Evolutionary conservation across 2,329 filamentous ascomycete species (phyloP), one percentile per base, ranked within the genome.

Genomic region (Ophiosphaerella narmari): DNA sequence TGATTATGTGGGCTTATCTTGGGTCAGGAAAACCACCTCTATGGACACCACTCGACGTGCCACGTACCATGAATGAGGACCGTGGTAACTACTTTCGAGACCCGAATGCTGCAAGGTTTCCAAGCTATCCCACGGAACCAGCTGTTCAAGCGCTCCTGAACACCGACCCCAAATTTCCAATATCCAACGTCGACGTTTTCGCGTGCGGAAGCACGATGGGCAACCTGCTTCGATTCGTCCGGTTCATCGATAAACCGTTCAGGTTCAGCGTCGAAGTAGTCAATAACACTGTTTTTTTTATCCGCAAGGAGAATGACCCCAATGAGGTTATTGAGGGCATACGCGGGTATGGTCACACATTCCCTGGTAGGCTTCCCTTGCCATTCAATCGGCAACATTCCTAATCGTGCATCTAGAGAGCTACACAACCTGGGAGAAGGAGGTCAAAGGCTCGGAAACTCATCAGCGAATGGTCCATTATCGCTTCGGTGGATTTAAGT

Each of bases 401-500:
- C 18, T 21, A 21, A 21, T 21, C 18, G 18, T 21, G 18, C 18
- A 21, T 21, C 18, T 21, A 0, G 84, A 88, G 41, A 76, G 77
- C 1, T 86, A 88, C 61, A 90, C 87, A 0, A 82, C 77, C 0
- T 89, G 86, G 86, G 80, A 82, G 8, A 9, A 59, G 0, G 77
- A 77, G 0, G 80, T 84, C 0, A 77, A 75, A 39, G 75, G 77
- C 0, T 89, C 86, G 0, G 72, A 70, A 1, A 84, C 83, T 0
- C 84, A 90, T 52, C 86, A 90, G 61, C 77, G 86, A 1, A 61
- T 89, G 7, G 60, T 89, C 1, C 69, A 72, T 2, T 89, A 89
- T 52, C 52, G 71, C 0, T 83, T 90, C 57, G 83, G 75, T 0
- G 80, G 75, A 1, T 60, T 86, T 11, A 68, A 70, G 0, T 76